These are phyloP conservation scores for Wallacemonas collosoma DNA, from an alignment of 208 protist species.

Conservation along the genomic window DNA sequence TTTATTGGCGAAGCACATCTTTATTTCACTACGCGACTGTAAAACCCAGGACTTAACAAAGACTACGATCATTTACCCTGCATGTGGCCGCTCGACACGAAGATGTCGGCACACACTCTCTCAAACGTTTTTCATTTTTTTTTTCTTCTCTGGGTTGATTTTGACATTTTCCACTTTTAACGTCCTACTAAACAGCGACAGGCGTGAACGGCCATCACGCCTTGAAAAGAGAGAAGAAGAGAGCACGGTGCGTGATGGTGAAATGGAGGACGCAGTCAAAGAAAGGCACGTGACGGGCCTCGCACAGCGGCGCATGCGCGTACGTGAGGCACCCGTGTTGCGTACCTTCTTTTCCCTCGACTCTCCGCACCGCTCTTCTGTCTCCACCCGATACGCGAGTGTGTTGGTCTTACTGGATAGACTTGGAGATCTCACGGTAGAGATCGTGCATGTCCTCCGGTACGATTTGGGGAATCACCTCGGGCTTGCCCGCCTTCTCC, in stretches of 20 bases:
- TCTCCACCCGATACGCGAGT: too few relatives aligned
- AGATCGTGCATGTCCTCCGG: slow-evolving; percentile 67
- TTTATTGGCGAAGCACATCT: background rate
- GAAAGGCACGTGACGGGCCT: too few relatives aligned
- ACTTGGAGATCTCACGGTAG: slow-evolving; percentile 73
- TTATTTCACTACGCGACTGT: slow-evolving; percentile 6
- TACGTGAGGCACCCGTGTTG: too few relatives aligned
- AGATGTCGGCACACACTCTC: background rate
- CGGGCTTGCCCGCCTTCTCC: slow-evolving; percentile 19
- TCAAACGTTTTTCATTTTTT: background rate
- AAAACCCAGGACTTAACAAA: slow-evolving; percentile 17
- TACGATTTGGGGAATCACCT: slow-evolving; percentile 52
- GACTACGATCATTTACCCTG: slow-evolving; percentile 19
- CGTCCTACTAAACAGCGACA: slow-evolving; percentile 9
- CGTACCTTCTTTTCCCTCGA: too few relatives aligned
- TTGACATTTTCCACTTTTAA: slow-evolving; percentile 5
- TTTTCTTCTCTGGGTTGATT: background rate
- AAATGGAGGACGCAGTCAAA: background rate
- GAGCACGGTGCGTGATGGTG: background rate
- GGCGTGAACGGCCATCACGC: slow-evolving; percentile 1
- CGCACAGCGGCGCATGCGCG: too few relatives aligned
- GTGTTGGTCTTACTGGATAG: slow-evolving; percentile 32
- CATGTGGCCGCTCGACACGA: background rate
- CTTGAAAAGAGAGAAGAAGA: slow-evolving; percentile 16
- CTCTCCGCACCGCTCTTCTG: too few relatives aligned